Conservation (phyloP, 2,329 filamentous ascomycete genomes). For the Fusarium sp. region DNA sequence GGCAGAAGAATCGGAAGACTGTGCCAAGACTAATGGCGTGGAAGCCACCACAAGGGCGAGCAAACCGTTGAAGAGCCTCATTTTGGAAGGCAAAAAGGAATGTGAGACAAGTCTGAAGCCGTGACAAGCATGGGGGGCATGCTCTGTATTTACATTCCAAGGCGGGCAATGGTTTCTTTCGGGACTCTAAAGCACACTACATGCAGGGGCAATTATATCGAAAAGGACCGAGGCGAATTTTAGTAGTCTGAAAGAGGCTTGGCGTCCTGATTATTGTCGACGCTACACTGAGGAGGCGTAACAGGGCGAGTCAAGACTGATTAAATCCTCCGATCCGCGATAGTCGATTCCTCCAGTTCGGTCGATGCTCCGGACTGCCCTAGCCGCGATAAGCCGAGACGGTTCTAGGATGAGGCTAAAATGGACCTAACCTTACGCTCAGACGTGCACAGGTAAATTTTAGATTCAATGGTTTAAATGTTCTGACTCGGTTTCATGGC, state of each 20-base stretch:
- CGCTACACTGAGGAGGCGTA: not conserved
- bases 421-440: not conserved
- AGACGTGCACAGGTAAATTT: not conserved
- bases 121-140: not conserved
- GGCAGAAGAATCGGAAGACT: not conserved
- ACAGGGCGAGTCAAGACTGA: not conserved
- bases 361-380: not conserved
- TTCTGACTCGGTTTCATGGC: too few relatives aligned
- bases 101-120: not conserved
- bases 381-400: not conserved
- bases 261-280: fast-evolving
- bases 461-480: too few relatives aligned
- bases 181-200: not conserved
- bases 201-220: not conserved
- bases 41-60: not conserved
- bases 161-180: not conserved
- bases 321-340: not conserved
- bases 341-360: not conserved
- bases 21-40: not conserved
- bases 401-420: fast-evolving
- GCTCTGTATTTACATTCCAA: not conserved
- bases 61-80: not conserved
- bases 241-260: not conserved
- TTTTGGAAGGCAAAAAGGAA: not conserved
- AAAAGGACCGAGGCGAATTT: too few relatives aligned